Base-by-base conservation (phyloP, 129 eudicot species). In the Mikania micrantha region DNA sequence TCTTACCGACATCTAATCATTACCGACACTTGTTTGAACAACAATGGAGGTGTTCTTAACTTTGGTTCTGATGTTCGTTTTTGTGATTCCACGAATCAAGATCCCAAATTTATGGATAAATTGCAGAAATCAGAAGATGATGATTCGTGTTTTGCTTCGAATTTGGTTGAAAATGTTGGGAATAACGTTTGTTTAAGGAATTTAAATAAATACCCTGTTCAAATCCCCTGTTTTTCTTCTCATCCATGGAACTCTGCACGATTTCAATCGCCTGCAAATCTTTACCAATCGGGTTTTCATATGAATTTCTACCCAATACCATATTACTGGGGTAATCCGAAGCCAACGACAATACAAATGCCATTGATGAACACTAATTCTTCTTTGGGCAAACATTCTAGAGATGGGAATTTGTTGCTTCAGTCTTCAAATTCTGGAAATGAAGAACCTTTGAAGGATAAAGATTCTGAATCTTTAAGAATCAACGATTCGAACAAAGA, bases 321-420 rank as follows among this genome's bases (percentile, higher is more conserved):
- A n/a, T 81, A 81, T 7, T 79, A 78, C 52, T 90, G 90, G 85
- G 80, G 78, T 64, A 81, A 75, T 64, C 24, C 67, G 2, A 52
- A 77, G 34, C 71, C 71, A 52, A 56, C 78, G 82, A 85, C 81
- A 25, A 66, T 82, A 80, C 69, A 21, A 67, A 57, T 17, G 80
- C 7, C 74, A 66, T 28, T 25, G 27, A 70, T 24, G 81, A 78
- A 53, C 71, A 84, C 87, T 72, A 72, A 32, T 78, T 81, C 88
- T 1, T 76, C 84, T 8, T 34, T 87, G n/a, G 95, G 98, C 28
- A 92, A 92, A 40, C 96, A 84, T 75, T 72, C 95, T 16, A 82
- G 98, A 72, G 88, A 87, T 41, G 92, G 81, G 16, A 47, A 20
- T 56, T 65, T 70, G 70, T 39, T 76, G 21, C 25, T 61, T 19